Conservation (phyloP, 345 rosid genomes). For the Isatis tinctoria region DNA sequence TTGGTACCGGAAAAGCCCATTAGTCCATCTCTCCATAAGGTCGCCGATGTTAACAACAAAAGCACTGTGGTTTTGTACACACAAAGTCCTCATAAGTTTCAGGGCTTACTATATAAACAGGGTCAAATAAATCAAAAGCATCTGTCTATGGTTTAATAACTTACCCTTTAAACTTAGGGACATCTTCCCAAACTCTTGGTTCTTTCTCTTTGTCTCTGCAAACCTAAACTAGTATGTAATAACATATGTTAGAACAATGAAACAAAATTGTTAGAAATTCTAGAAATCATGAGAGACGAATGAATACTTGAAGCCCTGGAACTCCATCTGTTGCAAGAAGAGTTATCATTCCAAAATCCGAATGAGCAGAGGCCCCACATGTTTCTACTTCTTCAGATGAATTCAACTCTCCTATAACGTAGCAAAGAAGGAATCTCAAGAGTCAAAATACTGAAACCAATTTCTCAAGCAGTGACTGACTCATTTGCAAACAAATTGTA, state of each 20-base stretch:
- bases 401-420: constrained; percentile 42
- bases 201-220: constrained; percentile 62
- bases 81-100: not conserved
- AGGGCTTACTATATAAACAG: not conserved
- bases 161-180: constrained; percentile 61
- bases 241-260: not conserved
- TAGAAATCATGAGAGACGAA: not conserved
- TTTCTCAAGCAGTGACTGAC: not conserved
- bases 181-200: constrained; percentile 68
- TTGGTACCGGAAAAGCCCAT: constrained; percentile 61
- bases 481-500: not conserved
- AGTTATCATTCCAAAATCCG: constrained; percentile 84
- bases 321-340: constrained; percentile 76
- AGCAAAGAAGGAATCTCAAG: not conserved
- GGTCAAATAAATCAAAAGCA: not conserved
- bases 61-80: constrained; percentile 43
- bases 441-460: not conserved
- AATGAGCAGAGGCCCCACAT: constrained; percentile 77
- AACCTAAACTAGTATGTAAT: constrained; percentile 33
- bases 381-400: constrained; percentile 38
- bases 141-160: not conserved
- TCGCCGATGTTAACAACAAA: constrained; percentile 76
- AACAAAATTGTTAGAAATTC: not conserved
- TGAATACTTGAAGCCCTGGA: constrained; percentile 75
- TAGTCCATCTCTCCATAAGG: constrained; percentile 93